phyloP scores from a whole-genome alignment of 345 rosid species.

The Mallotus nudiflorus region DNA sequence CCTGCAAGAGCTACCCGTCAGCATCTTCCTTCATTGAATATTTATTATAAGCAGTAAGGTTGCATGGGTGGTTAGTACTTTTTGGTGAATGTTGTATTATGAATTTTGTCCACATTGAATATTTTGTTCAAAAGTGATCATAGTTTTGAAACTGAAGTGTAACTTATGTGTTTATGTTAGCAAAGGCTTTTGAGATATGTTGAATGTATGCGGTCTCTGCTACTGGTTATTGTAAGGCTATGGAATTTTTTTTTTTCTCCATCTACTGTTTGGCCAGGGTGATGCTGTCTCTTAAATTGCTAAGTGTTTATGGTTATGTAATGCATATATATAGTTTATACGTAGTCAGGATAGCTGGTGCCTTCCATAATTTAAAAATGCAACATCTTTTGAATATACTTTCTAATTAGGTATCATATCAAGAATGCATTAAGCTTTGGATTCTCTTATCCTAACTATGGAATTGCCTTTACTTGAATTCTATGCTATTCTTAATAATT shows the following conservation, averaged over 20 bases:
- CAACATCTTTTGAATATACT: neutral
- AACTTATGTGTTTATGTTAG: neutral
- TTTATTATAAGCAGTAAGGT: neutral
- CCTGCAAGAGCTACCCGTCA: neutral
- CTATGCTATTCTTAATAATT: no score
- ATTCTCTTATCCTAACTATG: constrained; percentile 1
- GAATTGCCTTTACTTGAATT: neutral
- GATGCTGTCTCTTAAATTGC: neutral
- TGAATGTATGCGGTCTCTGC: neutral
- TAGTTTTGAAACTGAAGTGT: neutral
- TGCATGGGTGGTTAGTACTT: constrained; percentile 3
- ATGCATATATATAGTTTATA: neutral
- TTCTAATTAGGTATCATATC: neutral
- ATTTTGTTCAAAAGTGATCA: neutral
- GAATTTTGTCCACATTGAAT: neutral
- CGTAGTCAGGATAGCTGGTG: neutral
- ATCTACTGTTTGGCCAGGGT: no score
- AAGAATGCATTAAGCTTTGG: neutral
- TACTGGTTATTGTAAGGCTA: neutral
- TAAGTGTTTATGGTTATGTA: neutral
- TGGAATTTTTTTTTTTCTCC: no score
- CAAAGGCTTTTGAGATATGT: neutral
- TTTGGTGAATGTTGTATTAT: no score
- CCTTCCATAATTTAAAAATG: neutral
- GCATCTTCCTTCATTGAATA: neutral